Conservation (phyloP, 2,329 filamentous ascomycete species). For the Talaromyces amestolkiae region DNA sequence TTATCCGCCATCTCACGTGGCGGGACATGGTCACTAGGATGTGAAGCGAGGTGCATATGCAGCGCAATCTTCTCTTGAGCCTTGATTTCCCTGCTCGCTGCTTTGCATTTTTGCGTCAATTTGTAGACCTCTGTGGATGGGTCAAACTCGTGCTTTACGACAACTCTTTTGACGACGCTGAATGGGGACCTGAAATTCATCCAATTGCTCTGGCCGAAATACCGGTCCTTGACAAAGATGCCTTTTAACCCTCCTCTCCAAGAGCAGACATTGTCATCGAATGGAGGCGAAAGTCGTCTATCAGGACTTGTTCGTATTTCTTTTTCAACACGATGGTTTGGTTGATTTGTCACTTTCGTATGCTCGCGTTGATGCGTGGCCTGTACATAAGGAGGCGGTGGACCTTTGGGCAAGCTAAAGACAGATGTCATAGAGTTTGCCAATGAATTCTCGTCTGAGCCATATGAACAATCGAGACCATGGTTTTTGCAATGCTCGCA, state of each 20-base stretch:
- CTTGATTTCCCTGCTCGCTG: slow-evolving; percentile 10
- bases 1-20: slow-evolving; percentile 39
- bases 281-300: not conserved
- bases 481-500: slow-evolving; percentile 10
- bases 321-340: not conserved
- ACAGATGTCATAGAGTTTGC: slow-evolving; percentile 8
- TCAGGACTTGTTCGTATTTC: not conserved
- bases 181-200: slow-evolving; percentile 49
- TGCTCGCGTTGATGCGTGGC: not conserved
- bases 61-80: slow-evolving; percentile 7
- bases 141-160: slow-evolving; percentile 29
- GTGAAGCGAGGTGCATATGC: not conserved
- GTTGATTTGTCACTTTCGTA: not conserved
- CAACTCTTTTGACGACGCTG: slow-evolving; percentile 48
- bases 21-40: slow-evolving; percentile 36
- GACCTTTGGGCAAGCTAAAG: not conserved
- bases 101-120: slow-evolving; percentile 12
- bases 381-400: not conserved
- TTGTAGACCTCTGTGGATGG: not conserved
- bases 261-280: not conserved
- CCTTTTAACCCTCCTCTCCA: slow-evolving; percentile 4
- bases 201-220: slow-evolving; percentile 55
- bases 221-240: slow-evolving; percentile 43
- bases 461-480: slow-evolving; percentile 4
- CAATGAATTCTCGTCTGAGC: not conserved